phyloP scores from a whole-genome alignment of 169 alveolate genomes.

The Sarcocystis neurona region DNA sequence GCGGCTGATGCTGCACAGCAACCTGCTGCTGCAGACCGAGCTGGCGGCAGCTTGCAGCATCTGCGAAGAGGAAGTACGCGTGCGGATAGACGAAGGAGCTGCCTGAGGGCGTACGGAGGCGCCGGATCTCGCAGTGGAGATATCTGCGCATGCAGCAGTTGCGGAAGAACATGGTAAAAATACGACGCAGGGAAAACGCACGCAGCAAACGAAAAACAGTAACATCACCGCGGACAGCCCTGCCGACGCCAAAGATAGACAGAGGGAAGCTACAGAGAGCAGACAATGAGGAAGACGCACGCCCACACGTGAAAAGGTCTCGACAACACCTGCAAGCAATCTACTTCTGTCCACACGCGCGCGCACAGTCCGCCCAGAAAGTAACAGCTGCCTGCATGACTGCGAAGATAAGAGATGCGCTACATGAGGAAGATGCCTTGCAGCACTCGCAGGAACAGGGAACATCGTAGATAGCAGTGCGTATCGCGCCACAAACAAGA shows the following conservation, averaged over 20 bases:
- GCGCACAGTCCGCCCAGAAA: too few relatives aligned
- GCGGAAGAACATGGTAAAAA: neutral
- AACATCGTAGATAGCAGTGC: too few relatives aligned
- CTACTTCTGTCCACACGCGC: too few relatives aligned
- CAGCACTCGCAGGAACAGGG: too few relatives aligned
- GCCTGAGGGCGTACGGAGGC: neutral
- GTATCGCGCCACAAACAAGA: too few relatives aligned
- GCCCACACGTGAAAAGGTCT: neutral
- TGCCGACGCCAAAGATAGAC: neutral
- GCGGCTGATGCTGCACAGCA: neutral
- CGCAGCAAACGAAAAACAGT: neutral
- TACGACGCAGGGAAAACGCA: neutral
- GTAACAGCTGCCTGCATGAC: too few relatives aligned
- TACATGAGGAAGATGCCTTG: too few relatives aligned
- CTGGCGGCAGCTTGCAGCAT: slow-evolving; percentile 14
- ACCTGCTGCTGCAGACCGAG: neutral
- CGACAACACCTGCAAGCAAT: neutral
- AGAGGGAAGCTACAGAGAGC: too few relatives aligned
- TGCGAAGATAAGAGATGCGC: too few relatives aligned
- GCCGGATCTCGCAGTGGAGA: slow-evolving; percentile 32
- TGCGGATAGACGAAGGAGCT: slow-evolving; percentile 27
- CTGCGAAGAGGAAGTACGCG: slow-evolving; percentile 33
- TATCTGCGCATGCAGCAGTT: neutral
- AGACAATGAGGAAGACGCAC: neutral
- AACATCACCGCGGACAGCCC: neutral